phyloP scores from a whole-genome alignment of 495 filamentous ascomycete genomes.

The Tuber umbilicatum region DNA sequence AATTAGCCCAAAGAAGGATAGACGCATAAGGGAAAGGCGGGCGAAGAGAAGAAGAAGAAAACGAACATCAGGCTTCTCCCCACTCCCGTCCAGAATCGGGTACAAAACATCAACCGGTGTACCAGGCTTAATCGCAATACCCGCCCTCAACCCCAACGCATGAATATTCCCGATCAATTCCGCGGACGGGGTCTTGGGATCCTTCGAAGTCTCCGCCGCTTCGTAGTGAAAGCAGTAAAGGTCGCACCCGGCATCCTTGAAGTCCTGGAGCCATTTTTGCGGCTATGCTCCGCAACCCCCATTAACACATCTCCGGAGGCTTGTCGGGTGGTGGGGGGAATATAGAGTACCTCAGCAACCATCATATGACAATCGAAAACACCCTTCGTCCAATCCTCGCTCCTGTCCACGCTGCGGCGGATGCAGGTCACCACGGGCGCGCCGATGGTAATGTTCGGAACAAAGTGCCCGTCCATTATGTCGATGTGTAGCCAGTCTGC shows the following conservation, averaged over 20 bases:
- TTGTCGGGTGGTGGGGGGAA: conserved; percentile 4
- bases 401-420: conserved; percentile 66
- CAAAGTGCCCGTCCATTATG: conserved; percentile 97
- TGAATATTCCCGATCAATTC: conserved; percentile 88
- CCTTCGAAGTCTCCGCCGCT: conserved; percentile 77
- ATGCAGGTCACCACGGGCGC: conserved; percentile 91
- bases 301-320: neutral
- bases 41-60: neutral
- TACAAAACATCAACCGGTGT: conserved; percentile 85
- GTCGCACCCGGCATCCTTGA: conserved; percentile 88
- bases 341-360: conserved; percentile 75
- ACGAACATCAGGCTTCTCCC: conserved; percentile 83
- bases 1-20: neutral
- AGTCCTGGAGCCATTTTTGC: conserved; percentile 94
- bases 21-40: neutral
- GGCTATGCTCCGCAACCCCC: conserved; percentile 52
- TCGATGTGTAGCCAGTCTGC: conserved; percentile 88
- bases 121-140: conserved; percentile 90
- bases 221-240: conserved; percentile 99
- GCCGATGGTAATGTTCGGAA: conserved; percentile 96
- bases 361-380: conserved; percentile 99
- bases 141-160: conserved; percentile 77
- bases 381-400: conserved; percentile 58
- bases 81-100: conserved; percentile 73
- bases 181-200: conserved; percentile 72